These are phyloP conservation scores for Candolleomyces eurysporus DNA, from an alignment of 768 basidiomycete species.

Conservation along the genomic window DNA sequence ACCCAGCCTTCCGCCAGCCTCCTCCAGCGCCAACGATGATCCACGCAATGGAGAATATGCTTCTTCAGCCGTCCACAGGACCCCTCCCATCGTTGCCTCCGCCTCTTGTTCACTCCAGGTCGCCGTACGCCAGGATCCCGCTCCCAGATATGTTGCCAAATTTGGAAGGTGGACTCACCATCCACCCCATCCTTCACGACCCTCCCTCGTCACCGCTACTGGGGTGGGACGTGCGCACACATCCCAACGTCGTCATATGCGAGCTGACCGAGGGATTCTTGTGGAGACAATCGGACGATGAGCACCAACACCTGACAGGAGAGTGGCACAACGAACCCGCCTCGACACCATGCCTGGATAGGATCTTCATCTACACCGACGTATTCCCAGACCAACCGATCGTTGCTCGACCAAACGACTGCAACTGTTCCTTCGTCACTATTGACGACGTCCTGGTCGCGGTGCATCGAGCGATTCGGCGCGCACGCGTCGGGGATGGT, in stretches of 20 bases:
- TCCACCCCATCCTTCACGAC: neutral
- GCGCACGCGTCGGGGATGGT: neutral
- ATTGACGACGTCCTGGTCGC: neutral
- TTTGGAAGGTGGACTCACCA: neutral
- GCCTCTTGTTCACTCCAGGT: neutral
- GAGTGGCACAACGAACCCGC: neutral
- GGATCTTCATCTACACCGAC: neutral
- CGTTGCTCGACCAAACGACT: neutral
- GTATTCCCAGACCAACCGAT: neutral
- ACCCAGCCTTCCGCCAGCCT: no score
- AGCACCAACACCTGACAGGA: neutral
- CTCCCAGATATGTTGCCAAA: neutral
- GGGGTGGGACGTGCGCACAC: neutral
- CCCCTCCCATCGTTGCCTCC: neutral
- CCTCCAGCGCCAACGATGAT: no score
- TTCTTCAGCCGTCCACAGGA: neutral
- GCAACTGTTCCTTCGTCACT: neutral
- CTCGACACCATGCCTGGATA: neutral
- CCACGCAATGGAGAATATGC: no score
- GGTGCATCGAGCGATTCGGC: neutral
- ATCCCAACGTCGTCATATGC: neutral
- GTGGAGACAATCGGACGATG: neutral
- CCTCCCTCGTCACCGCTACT: neutral
- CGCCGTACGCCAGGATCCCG: neutral
- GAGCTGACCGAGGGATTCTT: no score